Evolutionary conservation across 2,329 filamentous ascomycete species (phyloP).

Genomic region (Fusarium sacchari): DNA sequence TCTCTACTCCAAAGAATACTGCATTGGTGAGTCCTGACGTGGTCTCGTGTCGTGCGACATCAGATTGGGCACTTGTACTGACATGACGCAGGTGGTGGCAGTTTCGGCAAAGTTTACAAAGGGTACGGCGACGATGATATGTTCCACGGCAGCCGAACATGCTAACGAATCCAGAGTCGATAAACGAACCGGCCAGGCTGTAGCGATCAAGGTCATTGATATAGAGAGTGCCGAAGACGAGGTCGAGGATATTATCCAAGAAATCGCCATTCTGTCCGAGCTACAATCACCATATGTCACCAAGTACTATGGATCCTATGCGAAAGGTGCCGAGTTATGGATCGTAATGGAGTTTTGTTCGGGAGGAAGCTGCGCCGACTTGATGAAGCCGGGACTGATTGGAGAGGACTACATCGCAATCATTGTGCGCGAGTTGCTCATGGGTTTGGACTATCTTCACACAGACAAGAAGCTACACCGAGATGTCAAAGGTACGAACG

Average conservation of each 20-base stretch:
- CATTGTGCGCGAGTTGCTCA: conserved; percentile 87
- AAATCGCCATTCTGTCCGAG: conserved; percentile 96
- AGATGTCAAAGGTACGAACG: conserved; percentile 84
- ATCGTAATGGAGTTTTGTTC: conserved; percentile 99
- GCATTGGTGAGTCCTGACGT: conserved; percentile 71
- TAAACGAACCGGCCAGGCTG: conserved; percentile 89
- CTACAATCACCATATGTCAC: conserved; percentile 96
- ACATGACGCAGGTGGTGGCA: conserved; percentile 78
- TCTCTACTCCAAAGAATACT: conserved; percentile 92
- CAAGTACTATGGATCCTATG: conserved; percentile 96
- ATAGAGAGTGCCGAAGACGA: conserved; percentile 99
- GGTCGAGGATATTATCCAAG: conserved; percentile 98
- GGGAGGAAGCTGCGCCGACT: conserved; percentile 92
- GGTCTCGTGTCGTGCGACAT: neutral
- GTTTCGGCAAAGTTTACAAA: conserved; percentile 99
- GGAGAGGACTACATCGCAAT: conserved; percentile 97
- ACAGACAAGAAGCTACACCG: conserved; percentile 95
- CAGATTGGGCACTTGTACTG: conserved; percentile 2
- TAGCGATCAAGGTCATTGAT: conserved; percentile 98
- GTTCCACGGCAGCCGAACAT: too few species aligned
- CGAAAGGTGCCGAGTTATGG: conserved; percentile 96
- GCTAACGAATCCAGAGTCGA: conserved; percentile 73
- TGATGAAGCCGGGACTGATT: conserved; percentile 93
- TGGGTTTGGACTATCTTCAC: conserved; percentile 93
- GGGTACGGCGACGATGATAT: conserved; percentile 66